Base-by-base conservation (phyloP, 164 flowering plant genomes). In the Vitis riparia region DNA sequence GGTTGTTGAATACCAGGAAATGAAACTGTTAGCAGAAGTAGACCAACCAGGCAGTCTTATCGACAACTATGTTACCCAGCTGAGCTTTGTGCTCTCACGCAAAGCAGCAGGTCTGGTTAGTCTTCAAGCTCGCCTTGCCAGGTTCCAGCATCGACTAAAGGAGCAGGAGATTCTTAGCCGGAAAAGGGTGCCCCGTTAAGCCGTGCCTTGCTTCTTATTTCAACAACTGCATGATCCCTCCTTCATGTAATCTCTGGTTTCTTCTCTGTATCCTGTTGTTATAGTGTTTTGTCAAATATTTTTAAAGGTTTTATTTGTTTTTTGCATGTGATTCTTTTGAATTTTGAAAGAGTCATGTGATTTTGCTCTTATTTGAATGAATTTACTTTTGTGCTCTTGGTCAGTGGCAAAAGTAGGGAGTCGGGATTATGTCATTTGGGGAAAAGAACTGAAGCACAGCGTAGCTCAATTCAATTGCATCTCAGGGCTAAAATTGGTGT, bases 81-180 rank as follows among this genome's bases (percentile, higher is more conserved):
- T 96, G 77, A 89, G 94, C 76, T 89, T 89, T 79, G 93, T 96
- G 78, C 93, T 96, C 57, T 92, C 98, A 7, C 89, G 97, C 68
- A 96, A 96, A 79, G 97, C 97, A 9, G 98, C 99, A 2, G 86
- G 97, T 68, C 76, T 96, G 68, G 98, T 92, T 30, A 86, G 97
- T 77, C 97, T 96, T 51, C 99, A 96, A 80, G 93, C 97, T 71
- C 97, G 98, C 49, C 87, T 96, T 53, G 97, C 97, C 58, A 86
- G 97, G 75, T 96, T 96, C 77, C 99, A 96, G 76, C 97, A 96
- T 67, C 91, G 97, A 19, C 80, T 96, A 2, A 96, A 90, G 75
- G 98, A 96, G 63, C 98, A 91, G 75, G 98, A 96, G 79, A 92
- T 96, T 63, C 95, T 96, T n/a, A 88, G 90, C 69, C 84, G 97